Evolutionary conservation across 352 stramenopile species (phyloP).

Genomic region (Globisporangium rhizosaccharum): DNA sequence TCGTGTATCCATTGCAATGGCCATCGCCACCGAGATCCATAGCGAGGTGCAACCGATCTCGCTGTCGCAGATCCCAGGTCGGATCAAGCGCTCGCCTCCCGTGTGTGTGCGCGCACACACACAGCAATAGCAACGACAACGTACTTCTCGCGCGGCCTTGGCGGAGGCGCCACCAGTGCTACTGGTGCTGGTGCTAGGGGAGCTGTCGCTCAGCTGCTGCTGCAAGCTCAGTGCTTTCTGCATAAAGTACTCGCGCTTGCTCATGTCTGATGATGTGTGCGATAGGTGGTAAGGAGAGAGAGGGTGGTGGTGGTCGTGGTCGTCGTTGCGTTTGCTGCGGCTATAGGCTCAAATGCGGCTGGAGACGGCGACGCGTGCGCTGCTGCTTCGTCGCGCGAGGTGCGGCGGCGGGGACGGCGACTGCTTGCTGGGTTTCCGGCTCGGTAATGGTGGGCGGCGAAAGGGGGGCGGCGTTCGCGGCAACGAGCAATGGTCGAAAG

Average conservation of each 20-base stretch:
- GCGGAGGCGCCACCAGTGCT: conserved; percentile 14
- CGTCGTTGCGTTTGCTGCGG: conserved; percentile 8
- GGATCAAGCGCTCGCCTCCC: background rate
- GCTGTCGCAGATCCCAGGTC: too few relatives aligned
- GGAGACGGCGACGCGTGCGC: background rate
- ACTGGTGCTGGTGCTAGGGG: conserved; percentile 16
- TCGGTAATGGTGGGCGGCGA: conserved; percentile 8
- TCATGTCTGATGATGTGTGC: conserved; percentile 39
- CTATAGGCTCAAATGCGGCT: background rate
- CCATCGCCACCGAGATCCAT: background rate
- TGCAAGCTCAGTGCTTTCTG: conserved; percentile 80
- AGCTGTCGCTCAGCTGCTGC: conserved; percentile 62
- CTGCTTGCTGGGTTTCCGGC: conserved; percentile 1
- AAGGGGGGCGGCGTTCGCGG: background rate
- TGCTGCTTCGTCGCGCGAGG: background rate
- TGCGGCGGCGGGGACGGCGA: background rate
- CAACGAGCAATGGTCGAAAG: conserved; percentile 13
- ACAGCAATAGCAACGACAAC: conserved; percentile 8
- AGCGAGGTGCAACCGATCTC: background rate
- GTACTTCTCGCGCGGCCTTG: conserved; percentile 62
- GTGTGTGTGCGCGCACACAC: background rate
- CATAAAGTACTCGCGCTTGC: conserved; percentile 79
- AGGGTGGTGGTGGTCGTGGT: background rate
- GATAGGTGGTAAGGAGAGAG: conserved; percentile 1
- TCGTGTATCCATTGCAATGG: background rate